These are phyloP conservation scores for Marasmius fiardii DNA, from an alignment of 1,284 basidiomycete genomes.

Conservation along the genomic window DNA sequence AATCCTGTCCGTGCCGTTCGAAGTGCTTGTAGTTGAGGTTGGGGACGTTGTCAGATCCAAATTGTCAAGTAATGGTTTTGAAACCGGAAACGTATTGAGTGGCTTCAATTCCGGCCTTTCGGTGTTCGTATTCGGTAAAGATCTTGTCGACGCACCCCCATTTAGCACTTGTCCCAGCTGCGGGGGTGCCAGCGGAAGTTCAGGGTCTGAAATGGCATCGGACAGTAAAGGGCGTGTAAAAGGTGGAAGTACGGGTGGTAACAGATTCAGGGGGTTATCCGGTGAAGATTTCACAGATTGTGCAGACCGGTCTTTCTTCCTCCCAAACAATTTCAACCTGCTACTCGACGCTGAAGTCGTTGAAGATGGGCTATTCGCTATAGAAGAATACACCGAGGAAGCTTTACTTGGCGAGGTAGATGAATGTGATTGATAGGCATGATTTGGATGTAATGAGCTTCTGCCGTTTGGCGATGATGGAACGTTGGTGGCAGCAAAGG, in stretches of 20 bases:
- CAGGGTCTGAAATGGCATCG: constrained; percentile 31
- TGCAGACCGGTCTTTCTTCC: background rate
- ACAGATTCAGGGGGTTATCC: background rate
- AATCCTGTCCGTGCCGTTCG: background rate
- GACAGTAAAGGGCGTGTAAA: constrained; percentile 18
- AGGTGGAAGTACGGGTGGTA: background rate
- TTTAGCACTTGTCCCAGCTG: constrained; percentile 49
- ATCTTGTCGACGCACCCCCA: constrained; percentile 53
- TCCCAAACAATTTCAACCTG: background rate
- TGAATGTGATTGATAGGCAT: constrained; percentile 15
- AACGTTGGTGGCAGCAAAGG: constrained; percentile 23
- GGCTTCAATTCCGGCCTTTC: background rate
- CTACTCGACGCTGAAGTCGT: background rate
- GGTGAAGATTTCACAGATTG: background rate
- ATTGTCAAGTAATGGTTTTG: constrained; percentile 11
- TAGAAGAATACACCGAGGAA: constrained; percentile 23
- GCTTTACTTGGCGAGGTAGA: constrained; percentile 9
- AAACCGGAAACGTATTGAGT: background rate
- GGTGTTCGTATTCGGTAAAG: constrained; percentile 41
- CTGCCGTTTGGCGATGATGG: constrained; percentile 35
- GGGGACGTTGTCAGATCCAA: constrained; percentile 20
- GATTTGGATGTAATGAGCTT: constrained; percentile 24
- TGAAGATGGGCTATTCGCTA: constrained; percentile 4
- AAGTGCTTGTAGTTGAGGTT: constrained; percentile 22
- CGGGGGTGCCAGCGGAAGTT: constrained; percentile 36